Percentiles rank a stretch among this genome's conserved stretches.
phyloP scores from a whole-genome alignment of 345 rosid species.

The Camelina neglecta region DNA sequence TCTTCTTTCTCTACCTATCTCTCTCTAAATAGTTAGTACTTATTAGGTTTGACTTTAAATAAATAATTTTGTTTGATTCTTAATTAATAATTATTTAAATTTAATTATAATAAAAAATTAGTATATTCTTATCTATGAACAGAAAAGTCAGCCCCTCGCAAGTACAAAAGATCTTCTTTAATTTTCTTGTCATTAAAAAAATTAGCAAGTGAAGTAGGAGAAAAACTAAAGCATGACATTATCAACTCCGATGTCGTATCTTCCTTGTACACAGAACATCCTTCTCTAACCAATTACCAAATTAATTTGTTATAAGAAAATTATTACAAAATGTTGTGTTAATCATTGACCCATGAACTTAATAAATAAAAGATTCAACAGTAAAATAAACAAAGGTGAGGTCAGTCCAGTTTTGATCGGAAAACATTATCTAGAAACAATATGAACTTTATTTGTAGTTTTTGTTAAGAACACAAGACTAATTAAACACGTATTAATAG shows the following conservation, averaged over 20 bases:
- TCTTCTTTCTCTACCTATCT: constrained; percentile 11
- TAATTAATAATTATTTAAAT: background rate
- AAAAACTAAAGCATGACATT: constrained; percentile 46
- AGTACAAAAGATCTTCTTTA: constrained; percentile 32
- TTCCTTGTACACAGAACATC: constrained; percentile 44
- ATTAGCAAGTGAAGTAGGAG: constrained; percentile 45
- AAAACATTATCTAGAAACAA: background rate
- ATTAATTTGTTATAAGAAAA: constrained; percentile 11
- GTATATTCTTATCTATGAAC: constrained; percentile 2
- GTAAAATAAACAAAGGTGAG: no score
- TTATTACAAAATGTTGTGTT: constrained; percentile 8
- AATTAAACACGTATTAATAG: background rate
- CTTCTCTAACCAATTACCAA: constrained; percentile 33
- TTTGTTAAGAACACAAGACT: background rate
- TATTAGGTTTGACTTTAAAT: constrained; percentile 46
- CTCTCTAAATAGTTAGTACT: constrained; percentile 40
- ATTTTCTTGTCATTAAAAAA: constrained; percentile 25
- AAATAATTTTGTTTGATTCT: constrained; percentile 38
- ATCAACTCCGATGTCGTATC: constrained; percentile 49
- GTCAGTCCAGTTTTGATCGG: background rate
- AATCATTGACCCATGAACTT: constrained; percentile 31
- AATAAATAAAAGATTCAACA: background rate
- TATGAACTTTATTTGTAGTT: background rate
- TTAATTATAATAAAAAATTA: constrained; percentile 11
- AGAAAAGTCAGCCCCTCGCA: constrained; percentile 43